These are phyloP conservation scores for Fusarium xylarioides DNA, from an alignment of 2,329 filamentous ascomycete genomes.

Conservation along the genomic window DNA sequence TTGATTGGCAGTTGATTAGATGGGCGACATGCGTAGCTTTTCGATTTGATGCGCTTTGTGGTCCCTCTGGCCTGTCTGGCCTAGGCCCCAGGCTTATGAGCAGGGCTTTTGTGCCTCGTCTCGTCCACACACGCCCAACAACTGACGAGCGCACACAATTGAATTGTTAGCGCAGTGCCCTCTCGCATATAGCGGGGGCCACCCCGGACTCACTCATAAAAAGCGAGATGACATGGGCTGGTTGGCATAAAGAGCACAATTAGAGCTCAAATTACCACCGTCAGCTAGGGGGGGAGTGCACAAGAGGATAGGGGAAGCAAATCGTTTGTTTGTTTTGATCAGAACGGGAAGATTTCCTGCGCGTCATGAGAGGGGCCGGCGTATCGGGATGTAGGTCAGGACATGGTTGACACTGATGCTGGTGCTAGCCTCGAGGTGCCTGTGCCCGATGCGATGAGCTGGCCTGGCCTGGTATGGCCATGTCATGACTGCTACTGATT, in stretches of 20 bases:
- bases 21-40: conserved; percentile 26
- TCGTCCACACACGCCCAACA: conserved; percentile 10
- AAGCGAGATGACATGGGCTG: conserved; percentile 46
- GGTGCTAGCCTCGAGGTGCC: conserved; percentile 5
- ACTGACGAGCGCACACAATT: conserved; percentile 19
- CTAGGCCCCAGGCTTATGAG: not conserved
- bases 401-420: conserved; percentile 24
- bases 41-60: conserved; percentile 31
- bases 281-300: conserved; percentile 40
- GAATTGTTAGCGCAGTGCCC: conserved; percentile 21
- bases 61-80: not conserved
- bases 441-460: conserved; percentile 29
- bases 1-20: conserved; percentile 34
- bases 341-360: conserved; percentile 37
- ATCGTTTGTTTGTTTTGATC: conserved; percentile 47
- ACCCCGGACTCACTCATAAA: conserved; percentile 42
- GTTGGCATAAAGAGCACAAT: conserved; percentile 44
- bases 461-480: conserved; percentile 7
- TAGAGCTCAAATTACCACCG: conserved; percentile 43
- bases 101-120: conserved; percentile 24
- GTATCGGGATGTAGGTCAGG: conserved; percentile 31
- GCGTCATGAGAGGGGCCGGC: conserved; percentile 37
- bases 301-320: conserved; percentile 29
- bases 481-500: not conserved
- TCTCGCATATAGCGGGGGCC: conserved; percentile 34